phyloP scores from a whole-genome alignment of 2,329 filamentous ascomycete species.

The Paecilomyces niveus region DNA sequence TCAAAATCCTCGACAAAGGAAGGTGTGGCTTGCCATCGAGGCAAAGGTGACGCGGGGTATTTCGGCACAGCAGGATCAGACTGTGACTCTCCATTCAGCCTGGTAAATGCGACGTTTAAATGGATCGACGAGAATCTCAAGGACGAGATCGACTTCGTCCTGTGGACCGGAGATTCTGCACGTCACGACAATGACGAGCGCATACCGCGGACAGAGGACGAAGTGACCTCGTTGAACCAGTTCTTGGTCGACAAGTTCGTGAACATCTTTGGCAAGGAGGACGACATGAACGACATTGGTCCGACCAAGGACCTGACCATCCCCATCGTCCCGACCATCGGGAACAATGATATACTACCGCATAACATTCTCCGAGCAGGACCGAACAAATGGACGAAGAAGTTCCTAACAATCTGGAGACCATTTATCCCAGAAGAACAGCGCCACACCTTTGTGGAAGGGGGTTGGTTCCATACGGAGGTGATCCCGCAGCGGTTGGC shows the following conservation, averaged over 20 bases:
- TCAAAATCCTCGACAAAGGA: slow-evolving; percentile 63
- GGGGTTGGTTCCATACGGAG: slow-evolving; percentile 92
- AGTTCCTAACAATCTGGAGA: slow-evolving; percentile 72
- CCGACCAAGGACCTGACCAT: slow-evolving; percentile 58
- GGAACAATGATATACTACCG: slow-evolving; percentile 95
- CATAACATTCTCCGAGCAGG: slow-evolving; percentile 87
- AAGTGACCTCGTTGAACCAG: slow-evolving; percentile 73
- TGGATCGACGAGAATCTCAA: slow-evolving; percentile 77
- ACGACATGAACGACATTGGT: slow-evolving; percentile 41
- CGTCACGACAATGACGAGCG: slow-evolving; percentile 82
- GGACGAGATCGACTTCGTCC: slow-evolving; percentile 76
- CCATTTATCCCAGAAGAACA: slow-evolving; percentile 88
- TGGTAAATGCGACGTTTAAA: slow-evolving; percentile 81
- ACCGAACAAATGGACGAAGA: slow-evolving; percentile 77
- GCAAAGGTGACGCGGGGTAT: slow-evolving; percentile 66
- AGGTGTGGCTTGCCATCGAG: slow-evolving; percentile 69
- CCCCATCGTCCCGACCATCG: slow-evolving; percentile 82
- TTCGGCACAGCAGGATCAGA: slow-evolving; percentile 82
- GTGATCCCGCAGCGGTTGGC: slow-evolving; percentile 79
- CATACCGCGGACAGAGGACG: slow-evolving; percentile 64
- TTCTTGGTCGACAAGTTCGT: slow-evolving; percentile 69
- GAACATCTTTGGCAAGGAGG: slow-evolving; percentile 59
- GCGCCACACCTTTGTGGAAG: slow-evolving; percentile 80
- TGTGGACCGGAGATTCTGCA: slow-evolving; percentile 89
- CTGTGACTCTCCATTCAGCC: slow-evolving; percentile 74